phyloP scores from a whole-genome alignment of 139 green algal species.

The Chlamydomonas incerta region DNA sequence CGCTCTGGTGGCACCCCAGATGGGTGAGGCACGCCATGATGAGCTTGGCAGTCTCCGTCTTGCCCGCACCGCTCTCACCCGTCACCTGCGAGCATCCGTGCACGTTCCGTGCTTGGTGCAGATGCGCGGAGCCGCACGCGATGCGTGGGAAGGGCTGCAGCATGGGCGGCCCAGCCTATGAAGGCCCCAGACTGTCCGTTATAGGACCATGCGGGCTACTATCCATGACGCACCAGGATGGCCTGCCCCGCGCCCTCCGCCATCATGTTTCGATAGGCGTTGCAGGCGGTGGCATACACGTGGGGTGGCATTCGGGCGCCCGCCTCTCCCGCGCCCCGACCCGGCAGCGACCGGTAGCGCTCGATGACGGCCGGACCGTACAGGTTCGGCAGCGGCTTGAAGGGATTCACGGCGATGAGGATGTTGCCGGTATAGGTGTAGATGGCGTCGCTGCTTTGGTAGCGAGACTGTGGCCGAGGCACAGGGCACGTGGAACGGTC shows the following conservation, averaged over 20 bases:
- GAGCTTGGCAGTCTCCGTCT: constrained; percentile 99
- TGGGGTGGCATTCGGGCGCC: constrained; percentile 82
- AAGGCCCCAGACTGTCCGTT: too few species aligned
- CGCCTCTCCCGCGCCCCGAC: too few species aligned
- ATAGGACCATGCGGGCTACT: too few species aligned
- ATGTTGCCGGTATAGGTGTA: constrained; percentile 95
- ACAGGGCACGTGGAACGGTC: too few species aligned
- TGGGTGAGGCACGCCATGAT: constrained; percentile 90
- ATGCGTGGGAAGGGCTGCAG: too few species aligned
- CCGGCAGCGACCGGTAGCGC: constrained; percentile 72
- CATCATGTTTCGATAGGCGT: constrained; percentile 86
- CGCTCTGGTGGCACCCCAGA: constrained; percentile 52
- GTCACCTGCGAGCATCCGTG: constrained; percentile 73
- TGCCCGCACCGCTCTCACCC: constrained; percentile 96
- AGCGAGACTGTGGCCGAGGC: constrained; percentile 60
- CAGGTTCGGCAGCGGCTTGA: constrained; percentile 79
- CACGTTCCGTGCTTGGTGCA: too few species aligned
- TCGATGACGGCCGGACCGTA: constrained; percentile 90
- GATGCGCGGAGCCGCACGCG: too few species aligned
- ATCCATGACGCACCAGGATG: constrained; percentile 82
- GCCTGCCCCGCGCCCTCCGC: constrained; percentile 79
- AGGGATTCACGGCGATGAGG: constrained; percentile 94
- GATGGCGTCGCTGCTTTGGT: constrained; percentile 79
- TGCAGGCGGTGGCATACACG: constrained; percentile 89
- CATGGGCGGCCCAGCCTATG: too few species aligned